Conservation (phyloP, 768 basidiomycete species). For the Pisolithus orientalis region DNA sequence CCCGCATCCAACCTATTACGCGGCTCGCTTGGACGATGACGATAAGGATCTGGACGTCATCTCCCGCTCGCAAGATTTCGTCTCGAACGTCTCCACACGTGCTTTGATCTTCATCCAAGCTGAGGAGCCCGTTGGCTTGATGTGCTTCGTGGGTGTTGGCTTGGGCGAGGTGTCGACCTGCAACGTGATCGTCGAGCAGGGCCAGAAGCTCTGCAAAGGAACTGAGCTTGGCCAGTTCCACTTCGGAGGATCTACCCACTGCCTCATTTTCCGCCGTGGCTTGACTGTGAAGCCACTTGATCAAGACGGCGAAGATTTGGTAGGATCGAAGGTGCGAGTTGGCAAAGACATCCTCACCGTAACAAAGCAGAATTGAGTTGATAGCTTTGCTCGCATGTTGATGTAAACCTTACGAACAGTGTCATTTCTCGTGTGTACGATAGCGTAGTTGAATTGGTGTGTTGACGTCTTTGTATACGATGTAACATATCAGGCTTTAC, state of each 20-base stretch:
- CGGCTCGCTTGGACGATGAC: slow-evolving; percentile 24
- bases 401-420: too few species aligned
- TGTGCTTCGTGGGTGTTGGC: slow-evolving; percentile 50
- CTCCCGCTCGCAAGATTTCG: slow-evolving; percentile 12
- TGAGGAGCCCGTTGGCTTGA: slow-evolving; percentile 45
- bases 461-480: too few species aligned
- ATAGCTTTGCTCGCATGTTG: too few species aligned
- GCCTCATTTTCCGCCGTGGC: slow-evolving; percentile 32
- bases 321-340: neutral
- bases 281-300: neutral
- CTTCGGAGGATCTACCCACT: slow-evolving; percentile 48
- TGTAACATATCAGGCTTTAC: too few species aligned
- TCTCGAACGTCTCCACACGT: neutral
- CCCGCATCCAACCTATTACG: slow-evolving; percentile 34
- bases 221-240: slow-evolving; percentile 50
- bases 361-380: neutral
- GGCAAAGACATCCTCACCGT: neutral
- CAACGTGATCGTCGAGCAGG: slow-evolving; percentile 15
- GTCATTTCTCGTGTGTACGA: too few species aligned
- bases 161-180: slow-evolving; percentile 59
- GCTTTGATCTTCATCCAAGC: slow-evolving; percentile 47
- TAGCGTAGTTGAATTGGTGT: too few species aligned
- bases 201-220: slow-evolving; percentile 40
- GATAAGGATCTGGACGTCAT: slow-evolving; percentile 20
- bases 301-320: neutral